phyloP scores from a whole-genome alignment of 225 moss, liverwort and hornwort species.

The Pseudisothecium myosuroides region DNA sequence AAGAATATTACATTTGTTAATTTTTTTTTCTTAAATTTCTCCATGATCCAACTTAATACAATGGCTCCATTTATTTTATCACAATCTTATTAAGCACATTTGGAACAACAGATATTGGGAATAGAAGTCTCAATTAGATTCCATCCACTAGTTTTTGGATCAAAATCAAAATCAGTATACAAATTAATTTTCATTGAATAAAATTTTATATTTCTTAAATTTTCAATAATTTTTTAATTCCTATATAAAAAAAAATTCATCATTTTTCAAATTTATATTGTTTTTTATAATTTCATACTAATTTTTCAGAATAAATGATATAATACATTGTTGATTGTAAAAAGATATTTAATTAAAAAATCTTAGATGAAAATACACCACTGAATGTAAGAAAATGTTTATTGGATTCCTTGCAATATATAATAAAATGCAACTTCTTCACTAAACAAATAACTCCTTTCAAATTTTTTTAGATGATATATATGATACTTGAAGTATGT shows the following conservation, averaged over 20 bases:
- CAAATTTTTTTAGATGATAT: too few species aligned
- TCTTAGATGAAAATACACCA: background rate
- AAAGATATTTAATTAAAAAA: background rate
- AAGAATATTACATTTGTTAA: background rate
- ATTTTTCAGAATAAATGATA: background rate
- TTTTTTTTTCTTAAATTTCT: background rate
- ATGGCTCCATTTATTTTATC: background rate
- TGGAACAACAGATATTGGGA: fast-evolving
- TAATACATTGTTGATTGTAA: too few species aligned
- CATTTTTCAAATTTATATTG: background rate
- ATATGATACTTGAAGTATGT: too few species aligned
- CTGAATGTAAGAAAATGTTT: fast-evolving
- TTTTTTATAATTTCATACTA: background rate
- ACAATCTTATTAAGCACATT: background rate
- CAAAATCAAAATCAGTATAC: background rate
- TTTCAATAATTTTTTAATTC: background rate
- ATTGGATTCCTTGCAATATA: too few species aligned
- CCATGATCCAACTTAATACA: fast-evolving
- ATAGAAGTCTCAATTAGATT: too few species aligned
- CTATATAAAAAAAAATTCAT: too few species aligned
- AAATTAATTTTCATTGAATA: background rate
- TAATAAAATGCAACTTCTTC: too few species aligned
- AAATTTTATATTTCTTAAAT: background rate
- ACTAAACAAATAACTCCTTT: too few species aligned
- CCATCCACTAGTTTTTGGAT: background rate